Percentiles rank a stretch among this genome's conserved stretches.
These are phyloP conservation scores for Rutstroemia sp. DNA, from an alignment of 2,329 filamentous ascomycete genomes.

Conservation along the genomic window DNA sequence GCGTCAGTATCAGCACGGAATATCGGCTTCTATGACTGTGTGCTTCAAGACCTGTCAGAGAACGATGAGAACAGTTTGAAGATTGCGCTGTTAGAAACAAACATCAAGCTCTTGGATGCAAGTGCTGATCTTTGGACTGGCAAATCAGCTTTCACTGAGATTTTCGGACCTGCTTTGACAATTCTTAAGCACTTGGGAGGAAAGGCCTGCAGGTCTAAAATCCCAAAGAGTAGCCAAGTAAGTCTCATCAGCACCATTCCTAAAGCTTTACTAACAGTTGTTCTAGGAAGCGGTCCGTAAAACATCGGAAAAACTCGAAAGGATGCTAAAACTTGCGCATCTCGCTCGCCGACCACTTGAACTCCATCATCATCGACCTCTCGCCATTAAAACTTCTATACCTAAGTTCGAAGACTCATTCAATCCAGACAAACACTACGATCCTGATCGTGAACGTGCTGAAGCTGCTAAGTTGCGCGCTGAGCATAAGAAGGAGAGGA, in stretches of 20 bases:
- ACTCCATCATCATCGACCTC: constrained; percentile 80
- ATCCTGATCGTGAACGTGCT: constrained; percentile 83
- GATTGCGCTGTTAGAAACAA: constrained; percentile 52
- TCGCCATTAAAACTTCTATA: constrained; percentile 79
- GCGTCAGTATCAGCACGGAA: constrained; percentile 40
- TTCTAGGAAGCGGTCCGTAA: constrained; percentile 20
- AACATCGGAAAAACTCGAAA: constrained; percentile 36
- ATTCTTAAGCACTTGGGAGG: constrained; percentile 55
- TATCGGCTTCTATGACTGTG: constrained; percentile 53
- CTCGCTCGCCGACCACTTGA: constrained; percentile 69
- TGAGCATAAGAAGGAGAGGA: constrained; percentile 66
- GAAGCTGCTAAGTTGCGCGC: constrained; percentile 65
- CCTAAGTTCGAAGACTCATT: constrained; percentile 96
- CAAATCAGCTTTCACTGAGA: constrained; percentile 70
- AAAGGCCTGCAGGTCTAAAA: constrained; percentile 42
- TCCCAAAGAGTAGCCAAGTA: constrained; percentile 34
- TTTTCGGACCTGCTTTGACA: constrained; percentile 58
- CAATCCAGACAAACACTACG: constrained; percentile 95
- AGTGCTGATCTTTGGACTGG: constrained; percentile 67
- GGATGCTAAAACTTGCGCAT: constrained; percentile 52
- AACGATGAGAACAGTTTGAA: constrained; percentile 36
- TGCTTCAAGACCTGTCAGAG: constrained; percentile 22
- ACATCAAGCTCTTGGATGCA: constrained; percentile 56
- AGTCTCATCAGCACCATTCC: not conserved
- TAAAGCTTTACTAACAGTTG: not conserved